Evolutionary conservation across 2,329 filamentous ascomycete genomes (phyloP).

Genomic region (Thelonectria olida): DNA sequence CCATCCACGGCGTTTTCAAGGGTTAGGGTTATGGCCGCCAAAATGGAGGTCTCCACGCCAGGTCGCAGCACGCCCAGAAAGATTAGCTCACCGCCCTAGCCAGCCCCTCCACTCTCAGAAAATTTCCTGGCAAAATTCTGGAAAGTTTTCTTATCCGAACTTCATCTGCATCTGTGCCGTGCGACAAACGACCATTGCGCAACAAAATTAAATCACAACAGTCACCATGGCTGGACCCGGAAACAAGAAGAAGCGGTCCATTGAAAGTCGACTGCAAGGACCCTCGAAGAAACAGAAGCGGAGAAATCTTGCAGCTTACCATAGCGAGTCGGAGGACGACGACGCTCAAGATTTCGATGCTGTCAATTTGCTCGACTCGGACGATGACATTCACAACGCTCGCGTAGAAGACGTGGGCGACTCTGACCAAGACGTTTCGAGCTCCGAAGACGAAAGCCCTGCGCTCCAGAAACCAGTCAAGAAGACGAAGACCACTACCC

Average conservation of each 20-base stretch:
- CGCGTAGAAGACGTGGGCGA: slow-evolving; percentile 58
- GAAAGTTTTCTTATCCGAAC: slow-evolving; percentile 31
- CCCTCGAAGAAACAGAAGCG: slow-evolving; percentile 64
- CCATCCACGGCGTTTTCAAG: slow-evolving; percentile 9
- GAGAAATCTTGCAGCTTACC: slow-evolving; percentile 52
- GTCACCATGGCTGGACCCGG: slow-evolving; percentile 45
- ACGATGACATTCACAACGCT: slow-evolving; percentile 65
- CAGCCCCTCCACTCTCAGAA: slow-evolving; percentile 40
- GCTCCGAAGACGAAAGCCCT: slow-evolving; percentile 48
- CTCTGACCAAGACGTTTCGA: slow-evolving; percentile 48
- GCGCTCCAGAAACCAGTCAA: slow-evolving; percentile 42
- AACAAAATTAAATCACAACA: slow-evolving; percentile 10
- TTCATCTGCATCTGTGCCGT: slow-evolving; percentile 16
- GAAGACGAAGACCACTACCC: slow-evolving; percentile 40
- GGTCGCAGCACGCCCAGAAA: slow-evolving; percentile 10
- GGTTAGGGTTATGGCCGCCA: slow-evolving; percentile 23
- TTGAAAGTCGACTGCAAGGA: slow-evolving; percentile 45
- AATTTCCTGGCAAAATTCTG: slow-evolving; percentile 33
- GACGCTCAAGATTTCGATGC: slow-evolving; percentile 56
- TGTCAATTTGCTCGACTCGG: slow-evolving; percentile 65
- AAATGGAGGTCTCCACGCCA: slow-evolving; percentile 21
- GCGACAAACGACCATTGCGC: slow-evolving; percentile 25
- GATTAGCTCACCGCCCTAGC: slow-evolving; percentile 38
- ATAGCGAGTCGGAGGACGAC: slow-evolving; percentile 62
- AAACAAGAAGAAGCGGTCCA: slow-evolving; percentile 48